phyloP scores from a whole-genome alignment of 345 rosid species.

The Melastoma malabathricum region DNA sequence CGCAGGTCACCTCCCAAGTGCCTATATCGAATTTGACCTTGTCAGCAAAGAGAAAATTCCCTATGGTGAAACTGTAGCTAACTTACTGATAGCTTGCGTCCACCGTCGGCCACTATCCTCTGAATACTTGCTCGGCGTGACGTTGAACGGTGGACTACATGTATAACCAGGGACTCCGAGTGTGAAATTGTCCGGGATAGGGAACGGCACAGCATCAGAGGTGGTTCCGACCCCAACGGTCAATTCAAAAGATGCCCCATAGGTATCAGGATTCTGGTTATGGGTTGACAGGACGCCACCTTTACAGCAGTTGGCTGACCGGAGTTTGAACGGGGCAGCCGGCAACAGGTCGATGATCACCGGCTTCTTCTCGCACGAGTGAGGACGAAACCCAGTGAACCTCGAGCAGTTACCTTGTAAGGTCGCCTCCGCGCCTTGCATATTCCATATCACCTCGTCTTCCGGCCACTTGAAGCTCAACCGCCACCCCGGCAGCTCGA shows the following conservation, averaged over 20 bases:
- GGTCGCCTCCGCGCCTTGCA: slow-evolving; percentile 73
- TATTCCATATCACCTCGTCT: slow-evolving; percentile 56
- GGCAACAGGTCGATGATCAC: slow-evolving; percentile 64
- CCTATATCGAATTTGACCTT: slow-evolving; percentile 16
- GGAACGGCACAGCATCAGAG: slow-evolving; percentile 8
- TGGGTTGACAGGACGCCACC: slow-evolving; percentile 60
- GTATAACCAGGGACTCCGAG: slow-evolving; percentile 61
- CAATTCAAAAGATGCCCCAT: slow-evolving; percentile 38
- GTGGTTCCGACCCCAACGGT: slow-evolving; percentile 12
- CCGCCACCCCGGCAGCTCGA: slow-evolving; percentile 77
- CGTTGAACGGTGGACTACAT: slow-evolving; percentile 30
- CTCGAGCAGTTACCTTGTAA: slow-evolving; percentile 73
- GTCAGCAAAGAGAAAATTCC: not conserved
- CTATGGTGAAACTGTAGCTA: not conserved
- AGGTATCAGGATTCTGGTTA: slow-evolving; percentile 36
- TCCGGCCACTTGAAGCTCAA: slow-evolving; percentile 55
- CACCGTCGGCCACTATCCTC: slow-evolving; percentile 48
- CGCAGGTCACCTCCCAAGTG: slow-evolving; percentile 63
- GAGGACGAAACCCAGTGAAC: slow-evolving; percentile 38
- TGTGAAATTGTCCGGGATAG: slow-evolving; percentile 42
- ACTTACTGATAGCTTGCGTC: slow-evolving; percentile 66
- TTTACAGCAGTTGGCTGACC: slow-evolving; percentile 57
- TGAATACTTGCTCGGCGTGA: slow-evolving; percentile 30
- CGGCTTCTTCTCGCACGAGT: slow-evolving; percentile 53
- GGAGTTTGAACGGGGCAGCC: slow-evolving; percentile 39